These are phyloP conservation scores for Marasmius fiardii DNA, from an alignment of 1,284 basidiomycete genomes.

Conservation along the genomic window DNA sequence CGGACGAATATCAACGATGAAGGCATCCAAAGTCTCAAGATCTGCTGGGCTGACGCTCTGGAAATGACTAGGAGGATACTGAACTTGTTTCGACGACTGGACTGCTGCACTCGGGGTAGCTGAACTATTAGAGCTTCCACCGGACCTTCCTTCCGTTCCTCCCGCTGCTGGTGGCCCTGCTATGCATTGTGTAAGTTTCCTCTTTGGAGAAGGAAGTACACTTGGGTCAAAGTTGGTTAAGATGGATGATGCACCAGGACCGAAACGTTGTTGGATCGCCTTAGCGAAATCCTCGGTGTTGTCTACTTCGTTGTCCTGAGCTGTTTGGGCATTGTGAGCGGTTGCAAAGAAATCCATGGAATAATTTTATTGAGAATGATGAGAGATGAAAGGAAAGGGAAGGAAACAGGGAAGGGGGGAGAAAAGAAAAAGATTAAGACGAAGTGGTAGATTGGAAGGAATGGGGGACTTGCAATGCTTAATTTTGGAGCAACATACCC, in stretches of 20 bases:
- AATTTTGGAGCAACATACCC: not conserved
- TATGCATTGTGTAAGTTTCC: not conserved
- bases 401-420: not conserved
- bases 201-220: not conserved
- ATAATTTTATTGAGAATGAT: not conserved
- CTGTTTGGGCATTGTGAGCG: not conserved
- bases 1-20: conserved; percentile 85
- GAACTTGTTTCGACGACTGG: not conserved
- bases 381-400: not conserved
- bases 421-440: not conserved
- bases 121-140: not conserved
- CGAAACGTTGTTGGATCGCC: conserved; percentile 1
- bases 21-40: conserved; percentile 18
- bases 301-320: not conserved
- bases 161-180: not conserved
- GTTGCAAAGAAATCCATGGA: conserved; percentile 1
- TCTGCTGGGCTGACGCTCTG: conserved; percentile 3
- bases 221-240: not conserved
- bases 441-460: not conserved
- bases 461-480: not conserved
- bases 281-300: conserved; percentile 4
- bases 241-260: not conserved
- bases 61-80: conserved; percentile 5
- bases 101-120: not conserved
- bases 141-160: not conserved